Percentiles rank a stretch among this genome's conserved stretches.
phyloP scores from a whole-genome alignment of 352 stramenopile species.

The Globisporangium mamillatum region DNA sequence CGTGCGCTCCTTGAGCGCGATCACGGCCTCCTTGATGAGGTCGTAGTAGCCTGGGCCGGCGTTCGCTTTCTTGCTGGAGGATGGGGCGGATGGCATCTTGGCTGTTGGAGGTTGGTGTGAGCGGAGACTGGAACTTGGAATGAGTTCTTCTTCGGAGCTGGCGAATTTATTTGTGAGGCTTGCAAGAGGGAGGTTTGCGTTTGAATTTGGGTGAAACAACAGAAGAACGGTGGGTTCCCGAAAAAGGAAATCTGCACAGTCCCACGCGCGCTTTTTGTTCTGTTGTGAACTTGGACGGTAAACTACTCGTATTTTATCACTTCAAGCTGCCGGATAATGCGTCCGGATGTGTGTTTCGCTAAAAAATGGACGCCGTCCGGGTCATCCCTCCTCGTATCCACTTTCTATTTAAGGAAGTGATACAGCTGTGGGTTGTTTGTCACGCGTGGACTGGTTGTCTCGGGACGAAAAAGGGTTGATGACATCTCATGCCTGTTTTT shows the following conservation, averaged over 20 bases:
- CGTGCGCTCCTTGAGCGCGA: constrained; percentile 89
- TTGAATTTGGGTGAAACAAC: neutral
- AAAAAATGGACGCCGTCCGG: neutral
- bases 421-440: neutral
- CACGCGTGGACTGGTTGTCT: neutral
- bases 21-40: constrained; percentile 92
- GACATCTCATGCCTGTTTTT: constrained; percentile 16
- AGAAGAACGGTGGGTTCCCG: neutral
- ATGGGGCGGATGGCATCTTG: constrained; percentile 47
- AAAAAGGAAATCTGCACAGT: constrained; percentile 3
- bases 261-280: neutral
- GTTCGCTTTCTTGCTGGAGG: constrained; percentile 56
- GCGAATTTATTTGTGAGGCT: constrained; percentile 43
- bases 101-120: neutral
- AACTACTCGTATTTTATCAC: constrained; percentile 16
- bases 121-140: constrained; percentile 10
- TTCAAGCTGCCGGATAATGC: constrained; percentile 16
- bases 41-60: constrained; percentile 85
- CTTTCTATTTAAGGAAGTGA: neutral
- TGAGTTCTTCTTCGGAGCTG: constrained; percentile 23
- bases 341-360: constrained; percentile 2
- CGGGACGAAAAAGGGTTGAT: constrained; percentile 5
- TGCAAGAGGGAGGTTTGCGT: neutral
- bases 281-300: neutral
- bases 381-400: constrained; percentile 13